Evolutionary conservation across 2,329 filamentous ascomycete genomes (phyloP).

Genomic region (Alternaria viburni): DNA sequence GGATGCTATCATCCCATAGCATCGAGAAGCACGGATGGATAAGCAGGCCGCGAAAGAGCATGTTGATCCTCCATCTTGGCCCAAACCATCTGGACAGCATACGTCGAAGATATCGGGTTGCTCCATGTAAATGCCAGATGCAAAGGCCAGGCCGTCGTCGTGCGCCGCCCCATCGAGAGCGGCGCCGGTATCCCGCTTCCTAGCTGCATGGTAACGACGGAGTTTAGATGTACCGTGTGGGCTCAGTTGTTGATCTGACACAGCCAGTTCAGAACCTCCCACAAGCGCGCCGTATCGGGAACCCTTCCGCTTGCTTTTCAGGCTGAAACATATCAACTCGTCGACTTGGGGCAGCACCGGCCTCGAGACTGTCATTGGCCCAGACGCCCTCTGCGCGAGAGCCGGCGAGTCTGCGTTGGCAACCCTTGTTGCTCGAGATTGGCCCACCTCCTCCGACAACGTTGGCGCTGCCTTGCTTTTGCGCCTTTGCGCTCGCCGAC

Average conservation of each 20-base stretch:
- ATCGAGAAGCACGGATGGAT: constrained; percentile 1
- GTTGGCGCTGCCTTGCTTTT: constrained; percentile 16
- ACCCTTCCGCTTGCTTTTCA: constrained; percentile 7
- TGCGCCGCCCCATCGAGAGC: constrained; percentile 1
- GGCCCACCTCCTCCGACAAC: constrained; percentile 13
- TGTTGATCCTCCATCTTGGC: neutral
- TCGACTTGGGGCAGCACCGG: neutral
- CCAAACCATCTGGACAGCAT: neutral
- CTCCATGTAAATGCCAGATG: neutral
- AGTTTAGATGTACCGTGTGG: constrained; percentile 5
- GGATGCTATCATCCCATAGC: neutral
- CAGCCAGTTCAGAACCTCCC: constrained; percentile 4
- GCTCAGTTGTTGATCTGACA: constrained; percentile 2
- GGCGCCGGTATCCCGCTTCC: constrained; percentile 12
- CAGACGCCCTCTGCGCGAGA: neutral
- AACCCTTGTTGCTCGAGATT: constrained; percentile 12
- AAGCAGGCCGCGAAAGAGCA: neutral
- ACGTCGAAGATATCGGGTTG: neutral
- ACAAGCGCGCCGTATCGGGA: constrained; percentile 8
- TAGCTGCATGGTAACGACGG: constrained; percentile 9
- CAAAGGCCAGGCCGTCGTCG: neutral
- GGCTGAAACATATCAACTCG: constrained; percentile 9
- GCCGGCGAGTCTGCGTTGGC: constrained; percentile 8
- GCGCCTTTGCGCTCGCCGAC: constrained; percentile 15
- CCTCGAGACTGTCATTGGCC: constrained; percentile 4